These are phyloP conservation scores for Nitzschia sp. DNA, from an alignment of 108 stramenopile species.

Conservation along the genomic window DNA sequence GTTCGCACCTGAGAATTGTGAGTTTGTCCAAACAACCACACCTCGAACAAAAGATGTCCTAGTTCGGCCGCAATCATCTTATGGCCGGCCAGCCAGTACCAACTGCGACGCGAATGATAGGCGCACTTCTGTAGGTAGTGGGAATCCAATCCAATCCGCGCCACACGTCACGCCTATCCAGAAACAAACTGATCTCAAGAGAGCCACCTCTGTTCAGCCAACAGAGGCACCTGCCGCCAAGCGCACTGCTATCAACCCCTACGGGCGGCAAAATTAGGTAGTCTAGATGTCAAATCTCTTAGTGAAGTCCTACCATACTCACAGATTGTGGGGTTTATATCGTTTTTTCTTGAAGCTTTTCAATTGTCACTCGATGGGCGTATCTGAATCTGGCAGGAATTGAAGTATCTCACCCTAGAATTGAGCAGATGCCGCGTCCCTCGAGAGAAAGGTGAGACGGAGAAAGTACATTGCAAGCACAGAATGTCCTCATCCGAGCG, in stretches of 20 bases:
- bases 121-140: conserved; percentile 14
- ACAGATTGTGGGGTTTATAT: too few relatives aligned
- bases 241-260: background rate
- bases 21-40: too few relatives aligned
- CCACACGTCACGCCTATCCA: conserved; percentile 16
- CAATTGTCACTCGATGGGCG: too few relatives aligned
- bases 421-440: too few relatives aligned
- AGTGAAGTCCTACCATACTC: too few relatives aligned
- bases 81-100: background rate
- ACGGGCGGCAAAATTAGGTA: background rate
- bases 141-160: conserved; percentile 5
- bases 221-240: background rate
- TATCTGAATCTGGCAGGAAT: too few relatives aligned
- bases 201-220: background rate
- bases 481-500: too few relatives aligned
- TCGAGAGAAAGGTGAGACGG: too few relatives aligned
- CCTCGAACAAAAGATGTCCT: background rate
- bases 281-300: too few relatives aligned
- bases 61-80: background rate
- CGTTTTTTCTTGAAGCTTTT: too few relatives aligned
- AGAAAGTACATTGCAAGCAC: too few relatives aligned
- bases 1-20: background rate
- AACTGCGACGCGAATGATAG: background rate
- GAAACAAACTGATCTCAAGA: background rate
- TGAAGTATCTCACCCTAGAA: too few relatives aligned